Conservation (phyloP, 2,329 filamentous ascomycete genomes). For the Sarocladium strictum region DNA sequence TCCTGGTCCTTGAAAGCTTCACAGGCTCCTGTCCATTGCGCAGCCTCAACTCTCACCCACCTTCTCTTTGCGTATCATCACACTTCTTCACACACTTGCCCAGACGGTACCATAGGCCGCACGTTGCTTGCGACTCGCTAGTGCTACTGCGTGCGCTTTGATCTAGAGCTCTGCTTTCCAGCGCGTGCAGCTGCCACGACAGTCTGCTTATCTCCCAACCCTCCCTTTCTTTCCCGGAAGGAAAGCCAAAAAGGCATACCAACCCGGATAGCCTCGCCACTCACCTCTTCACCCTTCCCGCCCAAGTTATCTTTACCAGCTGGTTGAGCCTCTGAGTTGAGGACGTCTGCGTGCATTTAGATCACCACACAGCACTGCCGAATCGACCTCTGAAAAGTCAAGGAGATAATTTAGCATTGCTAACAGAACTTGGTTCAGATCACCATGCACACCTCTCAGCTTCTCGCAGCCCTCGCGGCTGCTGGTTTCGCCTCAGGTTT, state of each 20-base stretch:
- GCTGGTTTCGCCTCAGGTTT: conserved; percentile 28
- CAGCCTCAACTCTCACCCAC: neutral
- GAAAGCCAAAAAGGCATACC: neutral
- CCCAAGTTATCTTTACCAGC: neutral
- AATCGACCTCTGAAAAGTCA: neutral
- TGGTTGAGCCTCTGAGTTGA: neutral
- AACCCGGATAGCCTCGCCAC: neutral
- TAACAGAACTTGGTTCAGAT: conserved; percentile 19
- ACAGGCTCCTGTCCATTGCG: neutral
- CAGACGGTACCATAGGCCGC: neutral
- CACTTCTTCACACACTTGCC: neutral
- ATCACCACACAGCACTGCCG: neutral
- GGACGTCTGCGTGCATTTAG: neutral
- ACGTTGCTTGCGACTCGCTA: neutral
- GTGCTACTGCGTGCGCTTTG: neutral
- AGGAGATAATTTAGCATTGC: conserved; percentile 8
- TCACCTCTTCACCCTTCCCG: neutral
- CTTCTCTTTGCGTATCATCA: neutral
- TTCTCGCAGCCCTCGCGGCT: conserved; percentile 38
- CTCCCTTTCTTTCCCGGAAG: neutral
- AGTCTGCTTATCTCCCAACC: neutral
- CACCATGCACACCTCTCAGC: conserved; percentile 41
- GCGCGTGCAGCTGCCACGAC: neutral
- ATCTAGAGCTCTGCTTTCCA: neutral
- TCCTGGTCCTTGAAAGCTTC: neutral